Percentiles rank a stretch among this genome's conserved stretches.
These are phyloP conservation scores for Tetraselmis chui DNA, from an alignment of 139 green algal genomes.

Conservation along the genomic window DNA sequence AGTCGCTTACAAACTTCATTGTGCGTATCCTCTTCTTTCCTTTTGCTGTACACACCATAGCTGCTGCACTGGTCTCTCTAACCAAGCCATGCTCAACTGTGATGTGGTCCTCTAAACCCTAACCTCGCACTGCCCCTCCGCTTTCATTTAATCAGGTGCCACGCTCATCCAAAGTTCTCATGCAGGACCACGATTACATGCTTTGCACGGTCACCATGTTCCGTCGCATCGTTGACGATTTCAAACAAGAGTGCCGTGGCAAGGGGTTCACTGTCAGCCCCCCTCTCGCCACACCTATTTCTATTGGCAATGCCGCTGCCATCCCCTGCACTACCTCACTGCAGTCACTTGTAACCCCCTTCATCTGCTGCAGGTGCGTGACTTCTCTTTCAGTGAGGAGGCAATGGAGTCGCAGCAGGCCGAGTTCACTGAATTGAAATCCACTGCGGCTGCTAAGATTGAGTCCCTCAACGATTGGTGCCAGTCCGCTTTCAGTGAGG, in stretches of 20 bases:
- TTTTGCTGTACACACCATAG: too few relatives aligned
- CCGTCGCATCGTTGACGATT: conserved; percentile 78
- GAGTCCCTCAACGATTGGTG: conserved; percentile 76
- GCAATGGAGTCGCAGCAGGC: conserved; percentile 37
- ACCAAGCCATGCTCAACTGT: too few relatives aligned
- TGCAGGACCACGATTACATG: conserved; percentile 85
- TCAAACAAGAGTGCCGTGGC: conserved; percentile 68
- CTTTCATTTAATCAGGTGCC: too few relatives aligned
- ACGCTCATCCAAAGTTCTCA: conserved; percentile 54
- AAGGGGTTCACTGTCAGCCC: background rate
- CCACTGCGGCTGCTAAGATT: conserved; percentile 49
- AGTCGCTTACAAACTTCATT: conserved; percentile 76
- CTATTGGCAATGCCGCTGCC: too few relatives aligned
- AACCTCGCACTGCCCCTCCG: too few relatives aligned
- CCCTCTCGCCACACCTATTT: too few relatives aligned
- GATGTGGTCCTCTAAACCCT: too few relatives aligned
- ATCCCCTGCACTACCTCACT: too few relatives aligned
- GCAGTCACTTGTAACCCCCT: too few relatives aligned
- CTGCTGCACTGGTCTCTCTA: too few relatives aligned
- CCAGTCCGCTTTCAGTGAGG: conserved; percentile 81
- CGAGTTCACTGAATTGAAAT: conserved; percentile 31
- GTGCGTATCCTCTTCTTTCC: too few relatives aligned
- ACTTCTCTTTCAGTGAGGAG: conserved; percentile 33
- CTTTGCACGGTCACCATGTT: conserved; percentile 87
- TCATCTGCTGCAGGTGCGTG: conserved; percentile 30